Percentiles rank a stretch among this genome's conserved stretches.
These are phyloP conservation scores for Bimuria novae-zelandiae DNA, from an alignment of 2,329 filamentous ascomycete genomes.

Conservation along the genomic window DNA sequence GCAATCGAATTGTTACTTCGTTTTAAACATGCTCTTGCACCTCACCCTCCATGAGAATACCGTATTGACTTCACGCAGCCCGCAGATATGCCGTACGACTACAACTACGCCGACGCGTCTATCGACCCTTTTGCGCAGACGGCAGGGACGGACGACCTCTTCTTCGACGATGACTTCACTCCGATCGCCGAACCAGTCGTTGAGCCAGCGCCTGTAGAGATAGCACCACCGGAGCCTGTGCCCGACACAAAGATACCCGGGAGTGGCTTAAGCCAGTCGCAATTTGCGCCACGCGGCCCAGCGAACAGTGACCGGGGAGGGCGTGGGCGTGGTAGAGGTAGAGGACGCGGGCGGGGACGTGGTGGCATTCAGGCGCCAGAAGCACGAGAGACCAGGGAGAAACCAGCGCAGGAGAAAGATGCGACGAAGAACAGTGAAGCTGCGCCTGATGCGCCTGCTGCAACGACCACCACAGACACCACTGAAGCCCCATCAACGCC, in stretches of 20 bases:
- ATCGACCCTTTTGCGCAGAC: constrained; percentile 55
- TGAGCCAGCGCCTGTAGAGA: constrained; percentile 32
- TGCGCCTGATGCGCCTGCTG: constrained; percentile 10
- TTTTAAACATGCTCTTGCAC: too few relatives aligned
- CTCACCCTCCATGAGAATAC: background rate
- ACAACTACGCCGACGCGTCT: constrained; percentile 33
- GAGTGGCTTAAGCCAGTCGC: constrained; percentile 24
- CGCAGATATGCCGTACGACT: constrained; percentile 31
- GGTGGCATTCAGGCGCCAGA: constrained; percentile 16
- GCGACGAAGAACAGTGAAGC: constrained; percentile 11
- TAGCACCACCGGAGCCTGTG: constrained; percentile 25
- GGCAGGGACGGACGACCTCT: constrained; percentile 56
- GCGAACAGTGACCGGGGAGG: constrained; percentile 33
- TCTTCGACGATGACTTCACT: constrained; percentile 57
- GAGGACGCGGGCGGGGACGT: constrained; percentile 17
- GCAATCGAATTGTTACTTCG: background rate
- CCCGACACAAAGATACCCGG: constrained; percentile 25
- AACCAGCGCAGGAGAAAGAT: constrained; percentile 18
- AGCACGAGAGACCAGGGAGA: constrained; percentile 19
- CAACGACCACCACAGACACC: constrained; percentile 14
- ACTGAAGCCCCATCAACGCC: constrained; percentile 20
- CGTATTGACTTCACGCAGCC: constrained; percentile 13
- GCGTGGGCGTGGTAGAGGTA: constrained; percentile 33
- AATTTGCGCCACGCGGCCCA: constrained; percentile 32
- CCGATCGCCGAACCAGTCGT: constrained; percentile 51